Conservation (phyloP, 306 rosid genomes). For the Crotalaria pallida region DNA sequence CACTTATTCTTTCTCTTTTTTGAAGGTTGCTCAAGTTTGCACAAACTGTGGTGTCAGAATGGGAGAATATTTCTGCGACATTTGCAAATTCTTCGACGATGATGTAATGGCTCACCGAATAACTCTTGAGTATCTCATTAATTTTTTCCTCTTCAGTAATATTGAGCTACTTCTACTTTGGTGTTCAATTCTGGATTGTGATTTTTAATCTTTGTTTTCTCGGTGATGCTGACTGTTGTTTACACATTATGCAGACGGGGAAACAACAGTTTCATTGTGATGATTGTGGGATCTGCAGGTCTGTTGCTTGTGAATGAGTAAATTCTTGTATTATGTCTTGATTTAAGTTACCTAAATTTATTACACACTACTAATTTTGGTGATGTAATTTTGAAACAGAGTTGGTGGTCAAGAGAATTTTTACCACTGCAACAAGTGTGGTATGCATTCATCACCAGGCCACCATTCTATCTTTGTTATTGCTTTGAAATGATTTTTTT, state of each 20-base stretch:
- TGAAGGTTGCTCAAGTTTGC: slow-evolving; percentile 77
- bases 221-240: slow-evolving; percentile 11
- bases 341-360: slow-evolving; percentile 4
- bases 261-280: slow-evolving; percentile 86
- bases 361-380: slow-evolving; percentile 18
- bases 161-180: neutral
- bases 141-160: slow-evolving; percentile 1
- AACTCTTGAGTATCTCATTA: slow-evolving; percentile 1
- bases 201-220: slow-evolving; percentile 6
- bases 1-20: neutral
- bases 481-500: neutral
- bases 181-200: neutral
- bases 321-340: neutral
- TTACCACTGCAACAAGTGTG: slow-evolving; percentile 91
- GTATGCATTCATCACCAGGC: slow-evolving; percentile 42
- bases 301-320: slow-evolving; percentile 8
- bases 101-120: slow-evolving; percentile 49
- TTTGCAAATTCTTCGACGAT: slow-evolving; percentile 91
- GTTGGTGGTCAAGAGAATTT: slow-evolving; percentile 78
- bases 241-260: slow-evolving; percentile 40
- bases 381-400: slow-evolving; percentile 45
- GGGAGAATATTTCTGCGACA: slow-evolving; percentile 92
- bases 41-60: slow-evolving; percentile 86
- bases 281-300: slow-evolving; percentile 99
- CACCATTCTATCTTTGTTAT: neutral